phyloP scores from a whole-genome alignment of 2,329 filamentous ascomycete genomes.

The Aspergillus sp. region DNA sequence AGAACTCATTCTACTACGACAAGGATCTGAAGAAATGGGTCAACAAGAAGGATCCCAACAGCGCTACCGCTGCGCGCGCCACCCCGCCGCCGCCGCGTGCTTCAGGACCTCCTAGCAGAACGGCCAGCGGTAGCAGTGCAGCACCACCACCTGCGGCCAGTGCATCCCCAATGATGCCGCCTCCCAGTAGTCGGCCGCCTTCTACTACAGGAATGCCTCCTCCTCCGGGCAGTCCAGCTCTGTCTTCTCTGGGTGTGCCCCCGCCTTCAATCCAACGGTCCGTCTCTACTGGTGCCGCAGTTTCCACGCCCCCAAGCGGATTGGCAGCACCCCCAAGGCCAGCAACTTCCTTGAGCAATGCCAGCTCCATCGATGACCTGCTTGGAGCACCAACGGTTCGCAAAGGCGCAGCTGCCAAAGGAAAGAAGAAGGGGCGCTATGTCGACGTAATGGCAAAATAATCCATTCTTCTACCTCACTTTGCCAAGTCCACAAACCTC shows the following conservation, averaged over 20 bases:
- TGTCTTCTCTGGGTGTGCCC: constrained; percentile 31
- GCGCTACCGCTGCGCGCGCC: constrained; percentile 61
- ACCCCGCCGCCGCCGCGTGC: constrained; percentile 78
- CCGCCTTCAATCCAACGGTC: constrained; percentile 37
- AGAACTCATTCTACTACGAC: constrained; percentile 91
- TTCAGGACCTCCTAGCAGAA: constrained; percentile 51
- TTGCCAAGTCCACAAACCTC: neutral
- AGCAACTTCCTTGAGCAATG: constrained; percentile 80
- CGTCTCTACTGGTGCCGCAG: constrained; percentile 39
- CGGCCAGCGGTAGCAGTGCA: constrained; percentile 57
- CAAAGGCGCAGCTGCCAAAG: constrained; percentile 65
- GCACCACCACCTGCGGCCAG: constrained; percentile 45
- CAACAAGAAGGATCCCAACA: constrained; percentile 82
- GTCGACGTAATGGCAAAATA: constrained; percentile 90
- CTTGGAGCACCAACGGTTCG: constrained; percentile 72
- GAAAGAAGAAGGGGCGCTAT: constrained; percentile 83
- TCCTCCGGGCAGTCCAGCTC: constrained; percentile 35
- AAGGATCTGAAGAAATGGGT: constrained; percentile 97
- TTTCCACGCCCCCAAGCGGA: constrained; percentile 39
- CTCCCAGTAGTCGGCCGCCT: constrained; percentile 33
- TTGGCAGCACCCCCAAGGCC: constrained; percentile 63
- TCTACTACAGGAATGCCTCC: constrained; percentile 34
- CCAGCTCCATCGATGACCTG: constrained; percentile 93
- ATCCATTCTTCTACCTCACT: constrained; percentile 5
- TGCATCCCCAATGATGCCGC: constrained; percentile 26